Conservation (phyloP, 1,139 yeast species). For the Blastobotrys indianensis region DNA sequence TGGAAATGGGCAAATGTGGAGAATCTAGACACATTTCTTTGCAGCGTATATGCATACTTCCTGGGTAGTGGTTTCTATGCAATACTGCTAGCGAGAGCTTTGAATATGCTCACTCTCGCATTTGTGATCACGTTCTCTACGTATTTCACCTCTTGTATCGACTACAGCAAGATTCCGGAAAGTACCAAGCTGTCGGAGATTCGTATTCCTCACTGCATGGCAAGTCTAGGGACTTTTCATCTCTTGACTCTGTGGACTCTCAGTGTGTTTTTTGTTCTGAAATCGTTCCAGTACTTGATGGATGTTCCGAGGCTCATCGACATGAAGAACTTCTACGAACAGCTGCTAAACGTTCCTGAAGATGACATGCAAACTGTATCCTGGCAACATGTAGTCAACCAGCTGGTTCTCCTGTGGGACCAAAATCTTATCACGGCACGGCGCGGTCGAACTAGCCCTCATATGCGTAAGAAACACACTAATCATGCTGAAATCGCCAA, state of each 20-base stretch:
- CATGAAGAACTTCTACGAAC: slow-evolving; percentile 56
- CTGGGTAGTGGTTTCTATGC: slow-evolving; percentile 80
- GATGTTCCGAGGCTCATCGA: slow-evolving; percentile 51
- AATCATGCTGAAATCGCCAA: slow-evolving; percentile 95
- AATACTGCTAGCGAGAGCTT: slow-evolving; percentile 56
- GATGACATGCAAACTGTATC: slow-evolving; percentile 87
- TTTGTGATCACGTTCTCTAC: slow-evolving; percentile 76
- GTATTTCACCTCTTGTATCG: slow-evolving; percentile 77
- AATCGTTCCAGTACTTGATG: slow-evolving; percentile 51
- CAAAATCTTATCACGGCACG: slow-evolving; percentile 66
- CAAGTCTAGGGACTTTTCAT: slow-evolving; percentile 41
- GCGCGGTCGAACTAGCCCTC: slow-evolving; percentile 42
- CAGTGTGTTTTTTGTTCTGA: slow-evolving; percentile 47
- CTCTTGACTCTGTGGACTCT: slow-evolving; percentile 63
- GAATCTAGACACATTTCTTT: slow-evolving; percentile 77
- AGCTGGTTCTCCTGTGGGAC: slow-evolving; percentile 67
- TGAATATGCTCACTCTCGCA: slow-evolving; percentile 63
- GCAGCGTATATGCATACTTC: slow-evolving; percentile 78
- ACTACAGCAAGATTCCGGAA: slow-evolving; percentile 46
- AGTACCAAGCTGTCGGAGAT: slow-evolving; percentile 44
- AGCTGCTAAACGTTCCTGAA: slow-evolving; percentile 64
- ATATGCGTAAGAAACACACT: slow-evolving; percentile 58
- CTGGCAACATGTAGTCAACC: slow-evolving; percentile 84
- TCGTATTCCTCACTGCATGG: slow-evolving; percentile 55
- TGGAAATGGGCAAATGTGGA: slow-evolving; percentile 97